Conservation (phyloP, 169 alveolate species). For the Cryptosporidium ubiquitum region DNA sequence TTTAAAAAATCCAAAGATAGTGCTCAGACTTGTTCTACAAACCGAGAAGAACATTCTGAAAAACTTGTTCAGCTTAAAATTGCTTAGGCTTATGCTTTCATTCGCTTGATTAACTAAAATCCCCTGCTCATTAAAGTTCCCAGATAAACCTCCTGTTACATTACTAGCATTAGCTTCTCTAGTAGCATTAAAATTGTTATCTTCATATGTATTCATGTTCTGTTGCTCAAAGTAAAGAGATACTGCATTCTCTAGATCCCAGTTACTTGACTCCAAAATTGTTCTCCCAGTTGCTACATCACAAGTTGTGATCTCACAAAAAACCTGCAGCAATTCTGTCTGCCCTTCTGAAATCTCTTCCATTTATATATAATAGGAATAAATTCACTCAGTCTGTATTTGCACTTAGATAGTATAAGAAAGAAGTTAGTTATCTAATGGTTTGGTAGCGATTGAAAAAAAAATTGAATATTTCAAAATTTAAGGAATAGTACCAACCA, state of each 20-base stretch:
- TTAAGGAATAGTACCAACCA: background rate
- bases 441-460: too few relatives aligned
- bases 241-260: slow-evolving; percentile 59
- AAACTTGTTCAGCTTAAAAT: background rate
- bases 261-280: slow-evolving; percentile 57
- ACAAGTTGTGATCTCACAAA: slow-evolving; percentile 56
- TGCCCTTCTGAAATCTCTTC: background rate
- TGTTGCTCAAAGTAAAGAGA: slow-evolving; percentile 48
- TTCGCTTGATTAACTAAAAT: background rate
- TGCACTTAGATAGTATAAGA: too few relatives aligned
- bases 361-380: background rate
- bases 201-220: background rate
- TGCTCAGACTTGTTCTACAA: slow-evolving; percentile 28
- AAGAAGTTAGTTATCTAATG: background rate
- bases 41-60: slow-evolving; percentile 4
- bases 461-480: too few relatives aligned
- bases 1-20: slow-evolving; percentile 24
- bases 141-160: background rate
- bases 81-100: background rate
- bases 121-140: background rate
- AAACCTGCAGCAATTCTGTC: background rate
- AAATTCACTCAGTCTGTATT: background rate
- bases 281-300: slow-evolving; percentile 10
- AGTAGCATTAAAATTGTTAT: background rate
- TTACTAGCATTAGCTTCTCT: background rate